Evolutionary conservation across 306 rosid genomes (phyloP).

Genomic region (Psophocarpus tetragonolobus): DNA sequence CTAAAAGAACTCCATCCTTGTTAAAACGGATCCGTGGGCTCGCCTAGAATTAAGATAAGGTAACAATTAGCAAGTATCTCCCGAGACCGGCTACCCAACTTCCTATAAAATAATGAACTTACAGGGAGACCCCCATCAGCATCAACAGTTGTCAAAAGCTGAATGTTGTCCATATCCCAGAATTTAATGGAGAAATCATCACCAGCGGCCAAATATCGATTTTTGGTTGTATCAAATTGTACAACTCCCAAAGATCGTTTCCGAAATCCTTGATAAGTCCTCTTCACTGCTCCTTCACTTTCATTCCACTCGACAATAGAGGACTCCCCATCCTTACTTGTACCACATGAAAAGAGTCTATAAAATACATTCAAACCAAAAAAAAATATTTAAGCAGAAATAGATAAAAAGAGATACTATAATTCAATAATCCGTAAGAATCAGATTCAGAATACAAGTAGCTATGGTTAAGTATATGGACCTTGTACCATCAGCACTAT

Average conservation of each 20-base stretch:
- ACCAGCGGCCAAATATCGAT: constrained; percentile 89
- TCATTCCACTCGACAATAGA: constrained; percentile 97
- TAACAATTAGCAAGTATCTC: constrained; percentile 30
- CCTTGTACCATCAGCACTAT: constrained; percentile 98
- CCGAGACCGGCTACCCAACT: constrained; percentile 2
- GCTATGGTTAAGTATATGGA: constrained; percentile 36
- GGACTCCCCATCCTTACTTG: constrained; percentile 92
- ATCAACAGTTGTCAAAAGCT: constrained; percentile 82
- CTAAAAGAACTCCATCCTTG: constrained; percentile 90
- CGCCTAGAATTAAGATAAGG: constrained; percentile 57
- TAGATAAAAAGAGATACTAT: not conserved
- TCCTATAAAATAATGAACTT: constrained; percentile 40
- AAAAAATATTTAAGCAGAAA: constrained; percentile 13
- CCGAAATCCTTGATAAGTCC: constrained; percentile 87
- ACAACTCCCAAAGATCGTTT: constrained; percentile 86
- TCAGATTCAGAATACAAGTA: constrained; percentile 28
- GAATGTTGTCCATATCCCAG: constrained; percentile 97
- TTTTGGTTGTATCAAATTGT: constrained; percentile 91
- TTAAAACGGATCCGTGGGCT: constrained; percentile 98
- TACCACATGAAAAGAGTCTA: constrained; percentile 96
- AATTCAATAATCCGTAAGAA: constrained; percentile 10
- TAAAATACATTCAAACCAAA: constrained; percentile 16
- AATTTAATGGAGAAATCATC: constrained; percentile 96
- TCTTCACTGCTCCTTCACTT: constrained; percentile 96
- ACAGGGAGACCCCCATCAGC: constrained; percentile 98